Evolutionary conservation across 1,284 basidiomycete genomes (phyloP), one percentile per base, ranked within the genome.

Genomic region (Pulchroboletus neoregius): DNA sequence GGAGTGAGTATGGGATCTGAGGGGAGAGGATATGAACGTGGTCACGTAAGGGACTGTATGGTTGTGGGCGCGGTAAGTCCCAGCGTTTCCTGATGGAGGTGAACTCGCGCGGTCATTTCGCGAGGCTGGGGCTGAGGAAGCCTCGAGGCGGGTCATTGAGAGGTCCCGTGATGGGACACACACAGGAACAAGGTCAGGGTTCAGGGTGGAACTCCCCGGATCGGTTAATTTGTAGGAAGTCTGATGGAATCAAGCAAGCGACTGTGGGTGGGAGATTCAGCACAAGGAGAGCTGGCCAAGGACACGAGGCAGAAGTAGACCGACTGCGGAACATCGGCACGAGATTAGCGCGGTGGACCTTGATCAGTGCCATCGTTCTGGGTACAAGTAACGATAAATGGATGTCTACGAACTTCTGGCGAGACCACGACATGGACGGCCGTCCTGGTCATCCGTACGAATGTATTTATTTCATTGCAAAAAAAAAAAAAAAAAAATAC

Each of bases 41-140:
- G 9, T 27, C 26, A 27, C 26, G 26, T 10, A 27, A n/a, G n/a
- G n/a, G n/a, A 27, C 26, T 27, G 27, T 10, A 28, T 12, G 3
- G 24, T 8, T 36, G 35, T 13, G 13, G 22, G 22, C 35, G 16
- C 28, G 52, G 36, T 20, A 50, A 45, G 44, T 46, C 15, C 46
- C 50, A 52, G 34, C 3, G 26, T 31, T 51, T 33, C 54, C 50
- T 30, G 41, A 57, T 51, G 26, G 15, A 24, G 54, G 4, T 5
- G 5, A 10, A 39, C 32, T 60, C 58, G 45, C 59, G 61, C 58
- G 59, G 58, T 61, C 59, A 61, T 61, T 49, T 62, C 59, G 59
- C 57, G 57, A 49, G 49, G 43, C 27, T 28, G 27, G 27, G 27
- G 27, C 27, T 28, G 27, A 28, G 13, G 30, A 45, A 35, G 62